These are phyloP conservation scores for Quercus alba DNA, from an alignment of 306 rosid genomes.

Conservation along the genomic window DNA sequence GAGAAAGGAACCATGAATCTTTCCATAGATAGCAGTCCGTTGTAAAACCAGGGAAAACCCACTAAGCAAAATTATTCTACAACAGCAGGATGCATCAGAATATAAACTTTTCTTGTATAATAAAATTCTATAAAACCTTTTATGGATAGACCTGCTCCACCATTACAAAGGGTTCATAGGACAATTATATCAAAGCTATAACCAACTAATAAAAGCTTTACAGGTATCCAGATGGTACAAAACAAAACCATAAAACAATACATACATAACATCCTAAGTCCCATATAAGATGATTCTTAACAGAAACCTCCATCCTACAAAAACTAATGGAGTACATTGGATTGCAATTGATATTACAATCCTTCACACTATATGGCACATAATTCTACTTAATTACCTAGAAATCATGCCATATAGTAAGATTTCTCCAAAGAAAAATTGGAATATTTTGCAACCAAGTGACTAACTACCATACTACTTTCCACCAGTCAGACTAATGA, in stretches of 20 bases:
- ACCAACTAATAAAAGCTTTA: neutral
- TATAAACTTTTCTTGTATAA: no score
- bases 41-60: no score
- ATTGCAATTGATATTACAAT: neutral
- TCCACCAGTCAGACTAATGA: neutral
- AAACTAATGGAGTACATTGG: neutral
- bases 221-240: neutral
- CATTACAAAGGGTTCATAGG: neutral
- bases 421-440: neutral
- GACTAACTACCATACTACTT: neutral
- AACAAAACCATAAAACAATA: neutral
- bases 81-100: no score
- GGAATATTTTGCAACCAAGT: neutral
- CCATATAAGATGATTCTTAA: neutral
- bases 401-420: neutral
- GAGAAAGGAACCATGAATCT: no score
- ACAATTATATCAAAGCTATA: neutral
- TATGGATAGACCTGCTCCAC: neutral
- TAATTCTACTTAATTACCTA: neutral
- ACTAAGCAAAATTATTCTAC: no score
- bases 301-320: neutral
- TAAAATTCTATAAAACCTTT: no score
- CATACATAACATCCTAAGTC: neutral
- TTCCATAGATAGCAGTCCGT: no score
- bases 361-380: neutral